These are phyloP conservation scores for Dionaea muscipula DNA, from an alignment of 179 eudicot genomes.

Conservation along the genomic window DNA sequence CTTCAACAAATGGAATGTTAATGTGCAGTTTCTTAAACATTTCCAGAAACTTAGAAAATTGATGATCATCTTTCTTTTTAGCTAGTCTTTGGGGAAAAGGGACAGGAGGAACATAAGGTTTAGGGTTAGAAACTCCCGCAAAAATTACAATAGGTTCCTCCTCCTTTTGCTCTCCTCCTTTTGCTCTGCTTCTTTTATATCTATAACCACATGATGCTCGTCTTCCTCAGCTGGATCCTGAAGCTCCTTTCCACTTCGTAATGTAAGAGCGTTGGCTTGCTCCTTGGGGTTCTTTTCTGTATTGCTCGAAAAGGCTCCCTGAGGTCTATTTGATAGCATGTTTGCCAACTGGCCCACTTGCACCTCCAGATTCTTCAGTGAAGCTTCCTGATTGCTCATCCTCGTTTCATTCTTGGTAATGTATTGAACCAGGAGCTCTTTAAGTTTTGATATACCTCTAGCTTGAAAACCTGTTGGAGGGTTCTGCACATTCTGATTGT, in stretches of 20 bases:
- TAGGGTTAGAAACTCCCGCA: no score
- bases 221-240: background rate
- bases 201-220: no score
- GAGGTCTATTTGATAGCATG: background rate
- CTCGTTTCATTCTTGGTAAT: background rate
- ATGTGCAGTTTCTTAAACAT: constrained; percentile 6
- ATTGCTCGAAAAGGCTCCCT: background rate
- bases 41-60: constrained; percentile 2
- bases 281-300: background rate
- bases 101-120: no score
- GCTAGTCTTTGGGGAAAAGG: no score
- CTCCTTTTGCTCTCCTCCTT: no score
- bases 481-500: no score
- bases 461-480: no score
- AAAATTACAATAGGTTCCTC: no score
- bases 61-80: background rate
- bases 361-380: background rate
- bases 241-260: background rate
- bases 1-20: constrained; percentile 3
- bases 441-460: no score
- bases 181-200: no score
- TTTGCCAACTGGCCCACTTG: background rate
- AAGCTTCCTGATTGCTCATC: background rate
- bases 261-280: background rate
- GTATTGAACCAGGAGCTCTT: no score